Evolutionary conservation across 257 asterid genomes (phyloP), one percentile per base, ranked within the genome.

Genomic region (Nicotiana otophora): DNA sequence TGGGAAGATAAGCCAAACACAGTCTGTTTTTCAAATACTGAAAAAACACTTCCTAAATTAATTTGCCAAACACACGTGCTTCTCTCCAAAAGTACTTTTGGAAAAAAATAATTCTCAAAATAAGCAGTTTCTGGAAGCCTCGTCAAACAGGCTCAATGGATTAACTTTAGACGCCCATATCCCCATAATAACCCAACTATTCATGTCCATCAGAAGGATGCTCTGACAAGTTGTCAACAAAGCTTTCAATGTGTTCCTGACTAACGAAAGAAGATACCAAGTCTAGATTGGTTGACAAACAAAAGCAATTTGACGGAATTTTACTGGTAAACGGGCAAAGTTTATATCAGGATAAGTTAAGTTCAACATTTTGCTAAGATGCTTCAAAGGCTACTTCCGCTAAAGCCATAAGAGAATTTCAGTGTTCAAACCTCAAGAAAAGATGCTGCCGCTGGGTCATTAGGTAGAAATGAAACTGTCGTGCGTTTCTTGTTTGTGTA

Each of bases 351-450:
- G 79, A 33, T 7, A 31, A 66, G 17, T 10, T 65, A 42, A 66
- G 11, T 31, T 31, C 74, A 66, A 66, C 23, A 66, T 66, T 66
- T 66, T 30, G 72, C 74, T 31, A 66, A 14, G 74, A 66, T 66
- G 23, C 48, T 31, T 16, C 74, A 3, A 65, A 31, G 23, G 20
- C 26, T 66, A 66, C 74, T 66, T 31, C 19, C 19, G 6, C 48
- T 66, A 66, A 8, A 66, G 17, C 48, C 9, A 31, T 7, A 15
- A 31, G 46, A 64, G 31, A 82, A 10, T 55, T 58, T 9, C 46
- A 36, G 87, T 58, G 54, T 84, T 67, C 87, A 87, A 77, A 96
- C 99, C 99, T 96, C 95, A 36, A 96, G 97, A 84, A 94, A 94
- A 87, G 92, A 85, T 78, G 87, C 88, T 55, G 94, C 97, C 48